Base-by-base conservation (phyloP, 306 rosid species). In the Dryas octopetala region DNA sequence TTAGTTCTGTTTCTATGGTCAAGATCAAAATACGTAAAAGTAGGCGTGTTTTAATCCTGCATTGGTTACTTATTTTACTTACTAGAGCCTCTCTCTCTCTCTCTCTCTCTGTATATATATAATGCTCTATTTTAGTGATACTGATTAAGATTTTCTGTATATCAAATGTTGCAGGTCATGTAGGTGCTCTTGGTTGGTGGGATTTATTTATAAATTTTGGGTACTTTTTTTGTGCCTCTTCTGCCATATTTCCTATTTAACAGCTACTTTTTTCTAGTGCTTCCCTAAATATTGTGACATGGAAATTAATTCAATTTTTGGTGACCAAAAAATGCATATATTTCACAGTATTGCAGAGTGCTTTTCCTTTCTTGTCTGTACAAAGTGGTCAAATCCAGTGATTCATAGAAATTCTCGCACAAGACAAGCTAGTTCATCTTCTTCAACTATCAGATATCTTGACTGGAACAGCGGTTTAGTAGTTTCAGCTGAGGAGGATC, bases 331-430 rank as follows among this genome's bases (percentile, higher is more conserved):
- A 28, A 15, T 28, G 28, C 17, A 13, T 4, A 16, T 10, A 58
- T 78, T 65, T 68, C 40, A 83, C 96, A 96, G 99, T 54, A 90
- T 96, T 71, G 98, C 99, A 4, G 92, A 92, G 86, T 89, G 96
- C 90, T 96, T 92, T 87, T 85, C 97, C 15, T 96, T 90, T 76
- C 99, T 96, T 83, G 99, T 96, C 75, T 96, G 99, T 83, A 96
- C 99, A 74, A 96, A 96, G 91, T 96, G 99, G 99, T 92, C 98
- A 41, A 96, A 96, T 87, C 97, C 98, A 15, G 85, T 87, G 70
- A 96, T 96, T 86, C 98, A 96, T 83, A 80, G 91, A 89, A 89
- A 78, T 78, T 73, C 87, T 72, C 74, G 14, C 23, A 71, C 90
- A 70, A 81, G 98, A 82, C 97, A 88, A 84, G 86, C 89, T 63